A percentile compares a stretch with the other conserved stretches of the same genome.
Evolutionary conservation across 2,329 filamentous ascomycete genomes (phyloP).

Genomic region (Thielaviopsis musarum): DNA sequence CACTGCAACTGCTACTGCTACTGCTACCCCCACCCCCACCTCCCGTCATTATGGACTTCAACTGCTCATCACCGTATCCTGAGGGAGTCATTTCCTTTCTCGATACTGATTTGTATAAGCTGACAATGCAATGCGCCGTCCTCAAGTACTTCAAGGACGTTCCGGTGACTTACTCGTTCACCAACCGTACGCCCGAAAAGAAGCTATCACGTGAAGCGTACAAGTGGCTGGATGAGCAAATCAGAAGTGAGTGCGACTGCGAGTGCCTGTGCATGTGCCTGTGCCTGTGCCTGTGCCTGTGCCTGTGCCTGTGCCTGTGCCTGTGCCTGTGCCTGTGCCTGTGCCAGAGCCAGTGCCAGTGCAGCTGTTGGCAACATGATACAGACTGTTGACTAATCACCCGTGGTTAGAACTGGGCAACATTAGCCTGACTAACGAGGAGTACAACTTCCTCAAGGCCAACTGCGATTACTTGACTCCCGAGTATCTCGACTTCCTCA

Average conservation of each 20-base stretch:
- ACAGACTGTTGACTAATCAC: not conserved
- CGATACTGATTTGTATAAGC: slow-evolving; percentile 78
- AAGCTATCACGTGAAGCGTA: slow-evolving; percentile 72
- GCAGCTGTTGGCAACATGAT: too few species aligned
- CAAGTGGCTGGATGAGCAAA: slow-evolving; percentile 69
- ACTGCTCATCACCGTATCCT: slow-evolving; percentile 47
- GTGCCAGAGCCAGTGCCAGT: too few species aligned
- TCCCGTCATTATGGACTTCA: slow-evolving; percentile 40
- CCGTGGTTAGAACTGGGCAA: slow-evolving; percentile 54
- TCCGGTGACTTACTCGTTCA: slow-evolving; percentile 81
- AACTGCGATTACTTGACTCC: slow-evolving; percentile 67
- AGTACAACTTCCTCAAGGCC: slow-evolving; percentile 59
- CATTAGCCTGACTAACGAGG: slow-evolving; percentile 61
- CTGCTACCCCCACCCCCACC: not conserved
- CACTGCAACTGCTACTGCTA: too few species aligned
- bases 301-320: too few species aligned
- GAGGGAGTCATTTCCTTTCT: slow-evolving; percentile 70
- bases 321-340: too few species aligned
- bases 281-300: too few species aligned
- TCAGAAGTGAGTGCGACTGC: slow-evolving; percentile 48
- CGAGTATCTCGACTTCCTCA: slow-evolving; percentile 66
- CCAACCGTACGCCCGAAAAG: slow-evolving; percentile 88
- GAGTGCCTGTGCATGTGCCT: too few species aligned
- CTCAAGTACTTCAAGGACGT: slow-evolving; percentile 76
- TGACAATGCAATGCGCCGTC: slow-evolving; percentile 97